These are phyloP conservation scores for Rhizopogon roseolus DNA, from an alignment of 768 basidiomycete species.

Conservation along the genomic window DNA sequence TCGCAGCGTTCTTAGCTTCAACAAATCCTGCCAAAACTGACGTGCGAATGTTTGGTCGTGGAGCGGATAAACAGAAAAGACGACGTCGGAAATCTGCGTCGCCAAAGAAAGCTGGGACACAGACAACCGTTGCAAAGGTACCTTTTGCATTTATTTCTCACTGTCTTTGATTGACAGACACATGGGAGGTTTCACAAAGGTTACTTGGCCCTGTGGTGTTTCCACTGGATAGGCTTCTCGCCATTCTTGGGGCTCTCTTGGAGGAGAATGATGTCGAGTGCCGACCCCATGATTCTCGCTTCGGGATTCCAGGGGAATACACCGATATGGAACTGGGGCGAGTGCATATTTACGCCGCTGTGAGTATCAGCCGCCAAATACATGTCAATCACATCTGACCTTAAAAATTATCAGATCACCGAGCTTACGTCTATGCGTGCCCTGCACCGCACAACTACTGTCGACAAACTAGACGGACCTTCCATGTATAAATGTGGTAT, in stretches of 20 bases:
- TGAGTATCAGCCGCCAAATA: conserved; percentile 29
- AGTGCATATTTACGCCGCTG: conserved; percentile 54
- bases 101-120: conserved; percentile 32
- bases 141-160: conserved; percentile 1
- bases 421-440: conserved; percentile 63
- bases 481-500: conserved; percentile 73
- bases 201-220: conserved; percentile 77
- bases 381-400: not conserved
- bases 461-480: conserved; percentile 64
- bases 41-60: conserved; percentile 77
- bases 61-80: conserved; percentile 58
- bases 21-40: conserved; percentile 82
- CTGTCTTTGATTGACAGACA: not conserved
- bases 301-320: conserved; percentile 59
- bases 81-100: conserved; percentile 41
- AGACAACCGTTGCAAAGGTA: conserved; percentile 45
- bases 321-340: conserved; percentile 71
- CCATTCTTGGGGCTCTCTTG: conserved; percentile 71
- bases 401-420: conserved; percentile 43
- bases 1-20: conserved; percentile 78
- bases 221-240: conserved; percentile 73
- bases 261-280: conserved; percentile 61
- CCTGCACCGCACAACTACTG: conserved; percentile 56
- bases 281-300: conserved; percentile 41
- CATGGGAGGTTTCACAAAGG: conserved; percentile 63